Evolutionary conservation across 768 basidiomycete genomes (phyloP), one percentile per base, ranked within the genome.

Genomic region (Chalciporus piperatus): DNA sequence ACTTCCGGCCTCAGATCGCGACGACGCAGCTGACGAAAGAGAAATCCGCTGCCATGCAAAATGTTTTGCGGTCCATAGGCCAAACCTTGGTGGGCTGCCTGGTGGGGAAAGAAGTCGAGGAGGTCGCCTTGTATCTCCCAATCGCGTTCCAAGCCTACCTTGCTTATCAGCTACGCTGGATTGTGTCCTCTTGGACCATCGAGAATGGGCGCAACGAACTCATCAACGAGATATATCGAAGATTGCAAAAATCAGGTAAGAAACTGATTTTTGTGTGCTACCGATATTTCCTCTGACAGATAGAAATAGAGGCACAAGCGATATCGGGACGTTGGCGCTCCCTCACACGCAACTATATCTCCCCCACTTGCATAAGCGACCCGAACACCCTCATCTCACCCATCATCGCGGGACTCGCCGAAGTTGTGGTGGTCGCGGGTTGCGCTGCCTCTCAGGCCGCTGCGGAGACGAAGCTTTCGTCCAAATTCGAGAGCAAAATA

Each of bases 111-210:
- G n/a, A 32, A 0, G 12, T 2, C 42, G 37, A 50, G 1, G 48
- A 51, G 13, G 35, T 47, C 2, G 32, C 25, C 0, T 6, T 50
- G 19, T 58, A 42, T n/a, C 58, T 59, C 40, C 35, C 8, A 2
- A 58, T 59, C 25, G 48, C 52, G 7, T 42, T 59, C 35, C 58
- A 58, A 5, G 42, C 55, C 20, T 48, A 28, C 28, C 13, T 58
- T 12, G 47, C 51, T 6, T 32, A 41, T 35, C 40, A 47, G 17
- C 2, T 58, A 1, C 19, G 23, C 22, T 27, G 9, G 16, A n/a
- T 50, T 30, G 28, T 58, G 7, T 58, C 51, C 3, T 58, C 57
- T 16, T 58, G 57, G 57, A 58, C 56, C 22, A 27, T 22, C 33
- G 23, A 58, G 19, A 27, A 37, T 5, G 57, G 22, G 2, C 30